phyloP scores from a whole-genome alignment of 164 flowering plant species.

The Pachysandra terminalis region DNA sequence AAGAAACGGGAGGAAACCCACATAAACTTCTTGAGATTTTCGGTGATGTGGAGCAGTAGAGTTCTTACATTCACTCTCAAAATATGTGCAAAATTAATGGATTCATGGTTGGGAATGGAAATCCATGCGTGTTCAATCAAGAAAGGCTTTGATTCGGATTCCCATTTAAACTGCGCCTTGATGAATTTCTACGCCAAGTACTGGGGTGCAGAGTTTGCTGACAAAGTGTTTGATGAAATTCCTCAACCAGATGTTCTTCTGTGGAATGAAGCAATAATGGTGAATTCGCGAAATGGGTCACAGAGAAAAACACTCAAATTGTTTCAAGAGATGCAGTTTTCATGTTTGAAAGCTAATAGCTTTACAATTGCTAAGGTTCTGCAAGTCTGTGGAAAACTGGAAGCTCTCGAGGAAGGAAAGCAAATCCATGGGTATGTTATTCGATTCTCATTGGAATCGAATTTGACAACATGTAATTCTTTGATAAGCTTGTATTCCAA shows the following conservation, averaged over 20 bases:
- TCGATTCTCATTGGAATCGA: constrained; percentile 25
- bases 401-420: constrained; percentile 46
- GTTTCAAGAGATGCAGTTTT: constrained; percentile 53
- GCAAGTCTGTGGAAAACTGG: constrained; percentile 50
- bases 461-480: constrained; percentile 38
- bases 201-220: constrained; percentile 37
- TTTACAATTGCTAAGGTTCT: constrained; percentile 38
- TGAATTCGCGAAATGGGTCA: constrained; percentile 33
- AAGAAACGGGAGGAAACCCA: constrained; percentile 29
- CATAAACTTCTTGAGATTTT: constrained; percentile 42
- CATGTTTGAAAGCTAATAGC: constrained; percentile 26
- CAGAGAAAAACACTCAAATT: constrained; percentile 27
- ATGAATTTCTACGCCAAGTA: constrained; percentile 50
- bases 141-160: constrained; percentile 48
- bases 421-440: constrained; percentile 66
- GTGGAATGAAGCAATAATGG: constrained; percentile 51
- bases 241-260: constrained; percentile 19
- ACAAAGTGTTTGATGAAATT: constrained; percentile 39
- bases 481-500: constrained; percentile 56
- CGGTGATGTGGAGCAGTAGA: constrained; percentile 24
- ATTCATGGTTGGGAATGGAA: constrained; percentile 40
- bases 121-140: constrained; percentile 57
- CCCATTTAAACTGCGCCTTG: constrained; percentile 42
- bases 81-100: constrained; percentile 31
- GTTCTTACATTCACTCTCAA: constrained; percentile 31